Conservation (phyloP, 2,329 filamentous ascomycete genomes). For the Fusarium caatingaense region DNA sequence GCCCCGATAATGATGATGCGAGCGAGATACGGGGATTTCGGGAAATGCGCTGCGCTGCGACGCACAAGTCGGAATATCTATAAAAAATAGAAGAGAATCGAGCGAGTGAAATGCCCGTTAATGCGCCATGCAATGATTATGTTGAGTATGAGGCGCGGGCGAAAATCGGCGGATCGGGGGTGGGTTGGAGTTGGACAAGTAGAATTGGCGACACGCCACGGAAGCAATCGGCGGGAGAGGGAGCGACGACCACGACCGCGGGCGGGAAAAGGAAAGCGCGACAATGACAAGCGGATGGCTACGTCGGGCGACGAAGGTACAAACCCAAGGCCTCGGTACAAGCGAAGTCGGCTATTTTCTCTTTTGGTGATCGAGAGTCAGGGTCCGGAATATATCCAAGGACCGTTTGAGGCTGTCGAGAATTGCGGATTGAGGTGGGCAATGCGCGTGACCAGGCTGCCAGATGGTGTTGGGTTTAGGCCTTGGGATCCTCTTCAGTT, state of each 20-base stretch:
- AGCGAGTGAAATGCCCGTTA: constrained; percentile 42
- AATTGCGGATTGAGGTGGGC: constrained; percentile 50
- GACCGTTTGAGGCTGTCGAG: constrained; percentile 50
- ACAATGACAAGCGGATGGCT: constrained; percentile 20
- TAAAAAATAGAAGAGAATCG: constrained; percentile 11
- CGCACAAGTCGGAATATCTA: constrained; percentile 31
- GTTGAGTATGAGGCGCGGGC: constrained; percentile 29
- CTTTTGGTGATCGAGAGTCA: constrained; percentile 26
- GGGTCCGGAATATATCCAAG: constrained; percentile 39
- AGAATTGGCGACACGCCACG: constrained; percentile 44
- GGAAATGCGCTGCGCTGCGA: constrained; percentile 37
- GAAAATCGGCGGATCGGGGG: constrained; percentile 34
- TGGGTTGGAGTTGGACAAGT: constrained; percentile 38
- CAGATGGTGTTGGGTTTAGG: constrained; percentile 49
- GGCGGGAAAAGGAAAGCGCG: constrained; percentile 38
- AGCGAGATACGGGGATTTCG: constrained; percentile 17
- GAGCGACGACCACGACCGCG: constrained; percentile 38
- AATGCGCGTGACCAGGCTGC: constrained; percentile 54
- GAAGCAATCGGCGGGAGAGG: constrained; percentile 35
- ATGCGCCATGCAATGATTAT: constrained; percentile 50
- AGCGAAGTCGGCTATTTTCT: constrained; percentile 3
- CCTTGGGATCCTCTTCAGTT: constrained; percentile 33
- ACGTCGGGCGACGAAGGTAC: constrained; percentile 28
- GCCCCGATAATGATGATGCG: constrained; percentile 12
- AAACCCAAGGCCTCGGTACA: constrained; percentile 23